Evolutionary conservation across 2,329 filamentous ascomycete species (phyloP).

Genomic region (Botrytis hyacinthi): DNA sequence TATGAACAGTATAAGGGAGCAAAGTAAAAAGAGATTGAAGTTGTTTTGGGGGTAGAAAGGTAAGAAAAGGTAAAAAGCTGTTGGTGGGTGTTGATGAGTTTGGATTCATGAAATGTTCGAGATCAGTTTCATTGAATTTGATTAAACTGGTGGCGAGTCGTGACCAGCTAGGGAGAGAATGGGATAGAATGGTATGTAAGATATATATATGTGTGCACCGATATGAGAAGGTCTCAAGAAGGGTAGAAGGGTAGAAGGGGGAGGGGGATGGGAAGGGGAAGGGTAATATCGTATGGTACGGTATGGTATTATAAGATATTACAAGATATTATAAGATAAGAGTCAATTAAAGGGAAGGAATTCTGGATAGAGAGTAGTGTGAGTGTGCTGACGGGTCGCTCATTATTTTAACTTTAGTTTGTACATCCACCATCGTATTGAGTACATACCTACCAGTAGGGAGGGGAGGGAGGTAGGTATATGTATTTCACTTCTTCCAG

Average conservation of each 20-base stretch:
- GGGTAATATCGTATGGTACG: no score
- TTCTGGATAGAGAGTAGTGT: not conserved
- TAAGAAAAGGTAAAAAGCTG: not conserved
- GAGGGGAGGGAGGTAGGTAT: not conserved
- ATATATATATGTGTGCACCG: not conserved
- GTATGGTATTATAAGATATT: no score
- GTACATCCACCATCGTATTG: not conserved
- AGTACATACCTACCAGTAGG: not conserved
- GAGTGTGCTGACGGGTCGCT: not conserved
- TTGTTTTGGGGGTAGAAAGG: not conserved
- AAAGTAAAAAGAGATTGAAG: not conserved
- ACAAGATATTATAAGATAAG: not conserved
- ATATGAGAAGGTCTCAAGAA: not conserved
- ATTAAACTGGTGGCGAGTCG: constrained; percentile 7
- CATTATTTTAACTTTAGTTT: not conserved
- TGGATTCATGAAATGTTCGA: constrained; percentile 17
- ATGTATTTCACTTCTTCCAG: not conserved
- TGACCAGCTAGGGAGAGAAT: not conserved
- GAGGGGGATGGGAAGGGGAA: not conserved
- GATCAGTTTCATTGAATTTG: not conserved
- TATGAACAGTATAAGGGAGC: not conserved
- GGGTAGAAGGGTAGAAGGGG: no score
- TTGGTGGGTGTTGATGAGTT: not conserved
- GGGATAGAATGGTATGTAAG: not conserved
- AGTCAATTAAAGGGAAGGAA: not conserved